Evolutionary conservation across 2,329 filamentous ascomycete genomes (phyloP), one percentile per base, ranked within the genome.

Genomic region (Hortaea sp.): DNA sequence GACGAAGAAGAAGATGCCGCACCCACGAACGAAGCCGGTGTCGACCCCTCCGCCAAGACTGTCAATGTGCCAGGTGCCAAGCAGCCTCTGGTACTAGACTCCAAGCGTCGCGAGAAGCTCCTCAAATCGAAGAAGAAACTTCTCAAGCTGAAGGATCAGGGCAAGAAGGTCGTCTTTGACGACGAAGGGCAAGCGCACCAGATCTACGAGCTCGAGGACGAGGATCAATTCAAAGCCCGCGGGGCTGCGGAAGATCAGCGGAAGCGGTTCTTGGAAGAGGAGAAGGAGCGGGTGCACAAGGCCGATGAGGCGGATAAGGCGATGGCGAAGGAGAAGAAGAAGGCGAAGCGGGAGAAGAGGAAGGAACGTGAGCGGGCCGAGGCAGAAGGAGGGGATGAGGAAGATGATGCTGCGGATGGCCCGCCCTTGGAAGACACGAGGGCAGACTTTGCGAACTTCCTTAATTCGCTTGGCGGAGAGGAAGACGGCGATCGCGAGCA

Each of bases 91-190:
- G 71, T 95, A 13, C 81, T 98, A 51, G 92, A 98, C 70, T 95
- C 88, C 9, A 94, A 97, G 66, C 87, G 92, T 27, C 83, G 88
- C 55, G 90, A 95, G 69, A 97, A 95, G 70, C 77, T 95, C n/a
- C 78, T 97, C 54, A 84, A 84, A 60, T 94, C 86, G 13, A 97
- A 95, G 75, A 88, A 94, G 69, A 87, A 94, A 69, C 85, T 94
- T 67, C 78, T 95, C 54, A 77, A 94, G 63, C 85, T 87, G 72
- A 94, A 88, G 72, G 86, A 88, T 61, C 85, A 84, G 62, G 85
- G 87, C 9, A 82, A 79, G 37, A 94, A 92, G 63, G 71, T 95
- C 6, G 76, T 95, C 5, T 98, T 90, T 64, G 90, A 97, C 67
- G 89, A 95, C 41, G 88, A 95, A 30, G 90, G 89, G 56, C 82